These are phyloP conservation scores for Cryptococcus deneoformans DNA, from an alignment of 1,284 basidiomycete species.

Conservation along the genomic window DNA sequence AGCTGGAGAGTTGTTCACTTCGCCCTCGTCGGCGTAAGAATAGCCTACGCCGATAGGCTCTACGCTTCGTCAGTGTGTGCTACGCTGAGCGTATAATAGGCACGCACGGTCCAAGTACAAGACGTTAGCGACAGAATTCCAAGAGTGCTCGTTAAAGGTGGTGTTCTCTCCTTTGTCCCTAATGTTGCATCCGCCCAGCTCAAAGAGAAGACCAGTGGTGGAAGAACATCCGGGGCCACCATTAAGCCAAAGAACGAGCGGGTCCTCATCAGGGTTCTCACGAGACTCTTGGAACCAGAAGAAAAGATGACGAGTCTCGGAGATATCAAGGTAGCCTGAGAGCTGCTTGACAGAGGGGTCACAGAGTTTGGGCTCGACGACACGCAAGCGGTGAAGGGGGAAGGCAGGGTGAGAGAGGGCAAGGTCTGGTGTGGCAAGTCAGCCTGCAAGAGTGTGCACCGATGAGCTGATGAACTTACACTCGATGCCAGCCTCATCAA, in stretches of 20 bases:
- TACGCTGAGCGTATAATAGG: constrained; percentile 2
- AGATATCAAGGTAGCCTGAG: constrained; percentile 86
- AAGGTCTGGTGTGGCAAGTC: constrained; percentile 18
- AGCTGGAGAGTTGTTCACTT: constrained; percentile 59
- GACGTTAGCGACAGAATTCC: constrained; percentile 61
- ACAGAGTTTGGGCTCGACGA: constrained; percentile 69
- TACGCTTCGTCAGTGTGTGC: constrained; percentile 5
- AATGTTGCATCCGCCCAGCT: constrained; percentile 82
- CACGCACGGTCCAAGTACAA: constrained; percentile 42
- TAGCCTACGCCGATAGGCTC: constrained; percentile 84
- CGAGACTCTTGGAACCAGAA: constrained; percentile 62
- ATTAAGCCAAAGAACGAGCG: constrained; percentile 72
- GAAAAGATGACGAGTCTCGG: constrained; percentile 62
- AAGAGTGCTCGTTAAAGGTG: constrained; percentile 69
- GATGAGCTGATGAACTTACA: constrained; percentile 54
- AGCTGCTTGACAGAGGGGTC: constrained; percentile 80
- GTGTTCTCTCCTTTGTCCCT: constrained; percentile 62
- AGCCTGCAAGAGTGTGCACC: not conserved
- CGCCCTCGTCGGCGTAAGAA: constrained; percentile 70
- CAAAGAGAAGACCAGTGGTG: constrained; percentile 67
- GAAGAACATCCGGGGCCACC: constrained; percentile 49
- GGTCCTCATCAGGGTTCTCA: constrained; percentile 66
- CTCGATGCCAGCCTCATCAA: constrained; percentile 60
- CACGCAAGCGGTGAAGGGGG: constrained; percentile 64
- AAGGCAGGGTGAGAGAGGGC: constrained; percentile 67